phyloP scores from a whole-genome alignment of 768 basidiomycete species.

The Gelatoporia subvermispora region DNA sequence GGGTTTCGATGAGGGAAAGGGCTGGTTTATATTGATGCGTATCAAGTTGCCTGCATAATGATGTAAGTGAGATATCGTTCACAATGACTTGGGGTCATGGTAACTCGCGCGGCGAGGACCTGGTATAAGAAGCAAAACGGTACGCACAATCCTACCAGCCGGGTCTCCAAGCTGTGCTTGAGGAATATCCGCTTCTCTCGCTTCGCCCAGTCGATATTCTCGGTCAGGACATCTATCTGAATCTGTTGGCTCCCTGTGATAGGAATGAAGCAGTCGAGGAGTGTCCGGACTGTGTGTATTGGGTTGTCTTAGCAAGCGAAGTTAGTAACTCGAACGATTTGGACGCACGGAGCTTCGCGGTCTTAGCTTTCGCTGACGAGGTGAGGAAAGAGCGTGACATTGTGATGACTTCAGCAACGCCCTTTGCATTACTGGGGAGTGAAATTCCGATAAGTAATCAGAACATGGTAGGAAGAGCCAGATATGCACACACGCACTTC shows the following conservation, averaged over 20 bases:
- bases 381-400: slow-evolving; percentile 81
- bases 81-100: no score
- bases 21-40: slow-evolving; percentile 73
- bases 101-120: no score
- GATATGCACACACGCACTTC: slow-evolving; percentile 44
- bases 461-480: background rate
- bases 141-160: slow-evolving; percentile 69
- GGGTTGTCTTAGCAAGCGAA: background rate
- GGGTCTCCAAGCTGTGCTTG: slow-evolving; percentile 88
- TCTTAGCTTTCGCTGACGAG: slow-evolving; percentile 95
- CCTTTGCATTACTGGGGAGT: slow-evolving; percentile 65
- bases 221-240: slow-evolving; percentile 82
- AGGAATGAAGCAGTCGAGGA: slow-evolving; percentile 82
- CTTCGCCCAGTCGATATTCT: slow-evolving; percentile 92
- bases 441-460: background rate
- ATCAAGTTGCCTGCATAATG: slow-evolving; percentile 59
- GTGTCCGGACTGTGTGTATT: slow-evolving; percentile 69
- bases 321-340: background rate
- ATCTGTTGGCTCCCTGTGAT: slow-evolving; percentile 71
- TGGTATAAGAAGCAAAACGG: slow-evolving; percentile 4
- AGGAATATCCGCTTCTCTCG: slow-evolving; percentile 91
- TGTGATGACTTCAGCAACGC: slow-evolving; percentile 82
- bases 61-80: background rate
- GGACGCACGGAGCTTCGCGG: slow-evolving; percentile 84
- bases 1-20: slow-evolving; percentile 72